A percentile compares a stretch with the other conserved stretches of the same genome.
phyloP scores from a whole-genome alignment of 805 yeast genomes.

The Lipomyces yamadae region DNA sequence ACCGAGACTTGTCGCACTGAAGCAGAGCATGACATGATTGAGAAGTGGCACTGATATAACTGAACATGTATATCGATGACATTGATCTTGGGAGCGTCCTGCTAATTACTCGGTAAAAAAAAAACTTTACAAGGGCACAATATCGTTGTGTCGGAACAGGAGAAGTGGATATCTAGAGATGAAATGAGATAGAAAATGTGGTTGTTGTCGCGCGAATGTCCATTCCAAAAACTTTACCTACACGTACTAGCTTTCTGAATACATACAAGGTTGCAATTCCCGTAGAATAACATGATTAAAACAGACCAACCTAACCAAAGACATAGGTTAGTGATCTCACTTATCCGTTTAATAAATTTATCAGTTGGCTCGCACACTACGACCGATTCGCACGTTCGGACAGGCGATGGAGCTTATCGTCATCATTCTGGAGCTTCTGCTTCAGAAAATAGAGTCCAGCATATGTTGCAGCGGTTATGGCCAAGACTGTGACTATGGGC shows the following conservation, averaged over 20 bases:
- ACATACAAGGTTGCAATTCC: background rate
- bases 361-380: background rate
- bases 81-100: background rate
- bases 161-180: too few relatives aligned
- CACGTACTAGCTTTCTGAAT: background rate
- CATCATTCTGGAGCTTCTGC: constrained; percentile 13
- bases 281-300: background rate
- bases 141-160: background rate
- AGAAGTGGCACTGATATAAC: background rate
- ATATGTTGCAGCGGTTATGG: constrained; percentile 20
- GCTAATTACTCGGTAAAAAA: background rate
- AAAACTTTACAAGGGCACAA: background rate
- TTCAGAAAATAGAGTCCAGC: constrained; percentile 12
- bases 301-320: background rate
- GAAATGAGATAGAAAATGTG: too few relatives aligned
- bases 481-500: constrained; percentile 16
- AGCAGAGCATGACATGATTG: background rate
- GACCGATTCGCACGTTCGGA: background rate
- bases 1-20: too few relatives aligned
- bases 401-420: constrained; percentile 1
- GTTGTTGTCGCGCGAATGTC: background rate
- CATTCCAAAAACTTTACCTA: background rate
- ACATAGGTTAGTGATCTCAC: background rate
- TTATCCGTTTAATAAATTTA: background rate
- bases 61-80: too few relatives aligned